Base-by-base conservation (phyloP, 306 rosid genomes). In the Delonix regia region DNA sequence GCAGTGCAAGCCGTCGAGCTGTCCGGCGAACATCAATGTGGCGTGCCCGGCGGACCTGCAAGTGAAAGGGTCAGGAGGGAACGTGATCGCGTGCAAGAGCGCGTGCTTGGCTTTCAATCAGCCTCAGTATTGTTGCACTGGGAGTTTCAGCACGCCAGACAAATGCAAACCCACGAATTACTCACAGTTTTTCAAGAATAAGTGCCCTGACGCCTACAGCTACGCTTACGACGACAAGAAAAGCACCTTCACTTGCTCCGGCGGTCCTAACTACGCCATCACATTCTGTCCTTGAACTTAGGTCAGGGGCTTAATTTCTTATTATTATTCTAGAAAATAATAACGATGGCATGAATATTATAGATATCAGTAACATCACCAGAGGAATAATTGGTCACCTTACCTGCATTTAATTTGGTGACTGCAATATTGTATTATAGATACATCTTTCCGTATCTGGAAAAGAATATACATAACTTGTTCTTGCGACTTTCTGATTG, bases 141-240 rank as follows among this genome's bases (percentile, higher is more conserved):
- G 91, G 0, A 60, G 13, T 2, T n/a, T 25, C 13, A 18, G 16
- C 6, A 34, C 30, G 0, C 45, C 84, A 0, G 75, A 25, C 0
- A 89, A 10, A 0, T 93, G 98, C 24, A 83, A 82, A 0, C 92
- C 97, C 3, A 81, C 92, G 0, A 1, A 66, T 0, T 93, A 84
- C 57, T 86, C 98, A 0, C 0, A 0, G 67, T 16, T 89, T 12
- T 93, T 91, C 16, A 16, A 88, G 84, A 0, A 73, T 0, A 84
- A 86, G 30, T 93, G 98, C 7, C 97, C 93, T 13, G 87, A 63
- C 18, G 98, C 97, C 48, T 89, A 88, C 66, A 88, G 90, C 69
- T 89, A 91, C 11, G 90, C 98, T 41, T 84, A 61, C 7, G 98
- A 93, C 42, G 95, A 88, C 11, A 70, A 67, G 19, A 85, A 0